A percentile compares a stretch with the other conserved stretches of the same genome.
phyloP scores from a whole-genome alignment of 345 rosid genomes.

The Moricandia arvensis region DNA sequence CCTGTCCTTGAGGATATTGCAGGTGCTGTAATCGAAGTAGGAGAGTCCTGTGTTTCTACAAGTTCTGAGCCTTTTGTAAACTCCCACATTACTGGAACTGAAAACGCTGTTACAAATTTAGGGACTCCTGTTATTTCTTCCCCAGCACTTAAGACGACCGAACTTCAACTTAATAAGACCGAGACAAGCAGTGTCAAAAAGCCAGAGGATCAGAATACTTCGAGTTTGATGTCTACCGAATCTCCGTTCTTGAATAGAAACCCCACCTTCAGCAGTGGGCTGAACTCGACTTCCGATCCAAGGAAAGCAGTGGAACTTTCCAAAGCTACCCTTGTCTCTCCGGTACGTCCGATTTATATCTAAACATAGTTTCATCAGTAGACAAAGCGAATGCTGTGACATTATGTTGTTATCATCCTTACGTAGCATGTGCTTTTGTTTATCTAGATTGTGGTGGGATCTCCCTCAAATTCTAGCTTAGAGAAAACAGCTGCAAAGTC shows the following conservation, averaged over 20 bases:
- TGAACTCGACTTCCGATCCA: slow-evolving; percentile 51
- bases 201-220: slow-evolving; percentile 36
- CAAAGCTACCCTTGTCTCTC: slow-evolving; percentile 39
- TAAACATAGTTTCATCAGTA: slow-evolving; percentile 3
- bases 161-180: slow-evolving; percentile 43
- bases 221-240: slow-evolving; percentile 33
- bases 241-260: slow-evolving; percentile 44
- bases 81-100: slow-evolving; percentile 37
- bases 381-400: background rate
- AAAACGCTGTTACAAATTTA: slow-evolving; percentile 35
- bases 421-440: slow-evolving; percentile 8
- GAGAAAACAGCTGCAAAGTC: slow-evolving; percentile 46
- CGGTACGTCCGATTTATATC: slow-evolving; percentile 38
- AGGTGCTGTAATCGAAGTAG: slow-evolving; percentile 30
- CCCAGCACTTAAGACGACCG: slow-evolving; percentile 38
- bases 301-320: slow-evolving; percentile 42
- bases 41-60: slow-evolving; percentile 33
- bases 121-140: slow-evolving; percentile 48
- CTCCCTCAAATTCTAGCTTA: slow-evolving; percentile 52
- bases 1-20: slow-evolving; percentile 14
- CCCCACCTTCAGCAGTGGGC: slow-evolving; percentile 47
- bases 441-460: slow-evolving; percentile 54
- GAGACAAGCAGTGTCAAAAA: slow-evolving; percentile 39
- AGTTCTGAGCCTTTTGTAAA: slow-evolving; percentile 38
- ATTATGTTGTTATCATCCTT: slow-evolving; percentile 1